Base-by-base conservation (phyloP, 2,329 filamentous ascomycete species). In the Alternaria dauci region DNA sequence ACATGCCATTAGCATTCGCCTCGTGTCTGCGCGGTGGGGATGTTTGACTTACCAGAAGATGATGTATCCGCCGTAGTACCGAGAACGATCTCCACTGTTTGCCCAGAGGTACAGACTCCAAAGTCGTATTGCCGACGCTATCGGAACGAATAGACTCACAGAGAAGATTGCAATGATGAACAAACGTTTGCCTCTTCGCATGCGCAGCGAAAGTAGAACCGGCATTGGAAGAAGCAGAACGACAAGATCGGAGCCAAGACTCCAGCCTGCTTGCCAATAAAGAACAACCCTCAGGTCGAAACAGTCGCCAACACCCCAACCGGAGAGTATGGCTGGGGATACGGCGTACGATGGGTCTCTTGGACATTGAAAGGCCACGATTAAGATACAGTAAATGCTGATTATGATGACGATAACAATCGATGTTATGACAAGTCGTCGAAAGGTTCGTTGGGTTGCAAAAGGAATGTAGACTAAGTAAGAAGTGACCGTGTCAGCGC, bases 191-290 rank as follows among this genome's bases (percentile, higher is more conserved):
- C 62, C 41, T 4, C 34, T 66, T 14, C 63, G 60, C 68, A 74
- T 73, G 8, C 65, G 66, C 14, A 75, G 61, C 14, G 63, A 58
- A n/a, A 69, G 36, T 2, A 75, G 61, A 8, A 70, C 48, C 9
- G 72, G 72, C 52, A 74, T 57, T 11, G 72, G 70, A 0, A 74
- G 61, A 11, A 69, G 23, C 8, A 72, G 62, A 5, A 75, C 70
- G 34, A 67, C 39, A 14, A 68, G 36, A 50, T 74, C 70, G 4
- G 70, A 68, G 28, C 59, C 63, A 34, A 75, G 69, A 61, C 71
- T 74, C 50, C 71, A 63, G 18, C 54, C 68, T 32, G 70, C 63
- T 48, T 71, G 67, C 38, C 39, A 61, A 58, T 58, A 72, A 9
- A 71, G 66, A 8, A 72, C 48, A 7, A 61, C 39, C 4, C 20